These are phyloP conservation scores for Isabelozyma pseudorhagii DNA, from an alignment of 805 yeast genomes.

Conservation along the genomic window DNA sequence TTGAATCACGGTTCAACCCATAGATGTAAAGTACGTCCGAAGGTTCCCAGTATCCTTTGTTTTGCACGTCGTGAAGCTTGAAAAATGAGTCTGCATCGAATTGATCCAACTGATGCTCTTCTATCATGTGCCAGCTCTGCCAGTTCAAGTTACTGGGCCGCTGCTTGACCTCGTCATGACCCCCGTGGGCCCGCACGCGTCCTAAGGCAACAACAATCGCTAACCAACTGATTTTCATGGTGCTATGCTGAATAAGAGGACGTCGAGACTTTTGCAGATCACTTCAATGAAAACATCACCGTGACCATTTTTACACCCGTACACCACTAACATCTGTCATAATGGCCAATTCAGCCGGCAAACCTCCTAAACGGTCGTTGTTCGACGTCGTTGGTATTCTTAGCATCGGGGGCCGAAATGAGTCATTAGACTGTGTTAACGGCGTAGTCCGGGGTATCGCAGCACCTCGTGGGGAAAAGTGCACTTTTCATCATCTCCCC, in stretches of 20 bases:
- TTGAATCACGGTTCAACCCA: conserved; percentile 69
- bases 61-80: conserved; percentile 69
- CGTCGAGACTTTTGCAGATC: neutral
- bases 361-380: too few species aligned
- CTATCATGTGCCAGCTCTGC: conserved; percentile 89
- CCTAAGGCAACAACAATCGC: neutral
- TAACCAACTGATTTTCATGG: neutral
- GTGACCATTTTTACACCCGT: neutral
- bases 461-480: neutral
- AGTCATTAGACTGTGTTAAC: too few species aligned
- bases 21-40: conserved; percentile 75
- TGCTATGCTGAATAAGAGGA: neutral
- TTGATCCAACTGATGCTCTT: conserved; percentile 76
- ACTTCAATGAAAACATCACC: too few species aligned
- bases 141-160: conserved; percentile 57
- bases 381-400: too few species aligned
- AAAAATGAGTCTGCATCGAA: conserved; percentile 78
- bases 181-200: neutral
- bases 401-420: too few species aligned
- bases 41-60: conserved; percentile 52
- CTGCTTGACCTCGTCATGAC: conserved; percentile 1
- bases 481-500: neutral
- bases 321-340: neutral
- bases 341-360: neutral
- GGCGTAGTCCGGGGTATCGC: neutral